Evolutionary conservation across 2,329 filamentous ascomycete genomes (phyloP).

Genomic region (Cladosporium sp.): DNA sequence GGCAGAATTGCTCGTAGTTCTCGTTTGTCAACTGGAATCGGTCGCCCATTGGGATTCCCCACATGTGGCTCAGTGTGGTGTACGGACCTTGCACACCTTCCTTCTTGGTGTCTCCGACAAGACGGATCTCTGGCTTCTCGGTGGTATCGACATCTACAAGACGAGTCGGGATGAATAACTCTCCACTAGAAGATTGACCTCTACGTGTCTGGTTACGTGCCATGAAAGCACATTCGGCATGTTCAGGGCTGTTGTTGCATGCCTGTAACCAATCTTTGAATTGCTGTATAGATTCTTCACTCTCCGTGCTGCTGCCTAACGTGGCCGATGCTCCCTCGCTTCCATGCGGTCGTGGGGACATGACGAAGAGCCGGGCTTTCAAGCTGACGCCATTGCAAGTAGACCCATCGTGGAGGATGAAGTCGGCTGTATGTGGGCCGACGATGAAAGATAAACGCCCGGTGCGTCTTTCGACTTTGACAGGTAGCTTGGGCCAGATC

Average conservation of each 20-base stretch:
- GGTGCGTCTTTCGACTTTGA: neutral
- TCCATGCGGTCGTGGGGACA: neutral
- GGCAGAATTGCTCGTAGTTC: constrained; percentile 4
- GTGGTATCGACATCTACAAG: neutral
- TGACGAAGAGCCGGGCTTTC: neutral
- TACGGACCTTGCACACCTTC: neutral
- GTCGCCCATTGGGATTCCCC: neutral
- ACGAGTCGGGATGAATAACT: neutral
- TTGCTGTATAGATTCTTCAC: neutral
- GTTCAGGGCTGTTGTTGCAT: neutral
- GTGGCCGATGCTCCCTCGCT: neutral
- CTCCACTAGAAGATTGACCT: neutral
- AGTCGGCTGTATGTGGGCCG: neutral
- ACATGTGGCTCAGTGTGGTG: neutral
- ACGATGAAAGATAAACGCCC: constrained; percentile 1
- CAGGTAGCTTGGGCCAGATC: neutral
- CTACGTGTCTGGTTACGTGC: neutral
- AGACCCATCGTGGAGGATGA: neutral
- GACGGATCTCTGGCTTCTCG: neutral
- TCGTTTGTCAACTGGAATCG: neutral
- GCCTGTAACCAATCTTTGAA: neutral
- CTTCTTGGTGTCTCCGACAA: neutral
- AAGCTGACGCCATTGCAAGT: neutral
- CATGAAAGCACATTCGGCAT: neutral
- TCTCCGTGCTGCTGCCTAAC: neutral